phyloP scores from a whole-genome alignment of 2,329 filamentous ascomycete genomes.

The Phoma sp. region DNA sequence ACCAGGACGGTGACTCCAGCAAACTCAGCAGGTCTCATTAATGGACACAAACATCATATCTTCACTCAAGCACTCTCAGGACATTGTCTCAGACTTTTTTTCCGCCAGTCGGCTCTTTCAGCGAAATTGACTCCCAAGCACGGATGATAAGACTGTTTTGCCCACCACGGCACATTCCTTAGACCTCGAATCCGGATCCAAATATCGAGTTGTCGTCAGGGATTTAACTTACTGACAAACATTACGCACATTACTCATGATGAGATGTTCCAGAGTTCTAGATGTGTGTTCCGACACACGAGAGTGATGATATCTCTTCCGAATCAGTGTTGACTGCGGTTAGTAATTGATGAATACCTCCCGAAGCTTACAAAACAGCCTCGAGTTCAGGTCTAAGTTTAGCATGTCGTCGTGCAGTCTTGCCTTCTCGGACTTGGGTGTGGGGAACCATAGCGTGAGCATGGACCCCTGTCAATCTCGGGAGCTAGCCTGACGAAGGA shows the following conservation, averaged over 20 bases:
- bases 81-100: neutral
- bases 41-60: neutral
- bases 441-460: slow-evolving; percentile 41
- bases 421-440: slow-evolving; percentile 33
- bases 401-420: slow-evolving; percentile 22
- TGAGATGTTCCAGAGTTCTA: neutral
- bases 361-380: slow-evolving; percentile 17
- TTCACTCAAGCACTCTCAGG: neutral
- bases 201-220: neutral
- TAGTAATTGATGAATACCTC: neutral
- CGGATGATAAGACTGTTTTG: neutral
- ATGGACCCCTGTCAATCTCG: slow-evolving; percentile 6
- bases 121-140: neutral
- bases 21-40: neutral
- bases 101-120: slow-evolving; percentile 1
- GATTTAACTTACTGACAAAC: neutral
- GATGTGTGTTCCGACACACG: neutral
- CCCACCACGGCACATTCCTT: neutral
- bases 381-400: slow-evolving; percentile 8
- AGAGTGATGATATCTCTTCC: neutral
- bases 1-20: neutral
- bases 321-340: neutral
- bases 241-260: neutral
- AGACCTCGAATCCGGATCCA: neutral
- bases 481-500: slow-evolving; percentile 13